phyloP scores from a whole-genome alignment of 1,284 basidiomycete genomes.

The Anthracocystis walkeri region DNA sequence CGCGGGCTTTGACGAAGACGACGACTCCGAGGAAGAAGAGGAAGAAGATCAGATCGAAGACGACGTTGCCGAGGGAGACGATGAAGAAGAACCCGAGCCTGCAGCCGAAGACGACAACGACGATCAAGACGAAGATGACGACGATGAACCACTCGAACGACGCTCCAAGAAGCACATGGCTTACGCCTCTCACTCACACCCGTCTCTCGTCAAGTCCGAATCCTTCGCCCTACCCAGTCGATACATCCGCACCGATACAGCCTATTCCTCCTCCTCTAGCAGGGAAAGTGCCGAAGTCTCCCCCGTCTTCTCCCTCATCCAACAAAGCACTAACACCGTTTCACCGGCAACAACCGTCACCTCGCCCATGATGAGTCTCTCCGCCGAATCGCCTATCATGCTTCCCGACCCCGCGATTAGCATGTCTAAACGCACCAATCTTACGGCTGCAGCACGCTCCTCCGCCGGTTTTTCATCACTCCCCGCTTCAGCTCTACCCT shows the following conservation, averaged over 20 bases:
- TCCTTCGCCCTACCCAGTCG: conserved; percentile 6
- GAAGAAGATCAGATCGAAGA: conserved; percentile 39
- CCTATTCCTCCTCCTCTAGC: conserved; percentile 31
- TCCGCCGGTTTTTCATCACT: conserved; percentile 13
- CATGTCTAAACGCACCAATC: conserved; percentile 14
- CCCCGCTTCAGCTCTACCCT: conserved; percentile 32
- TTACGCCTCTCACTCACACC: conserved; percentile 5
- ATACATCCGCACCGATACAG: conserved; percentile 18
- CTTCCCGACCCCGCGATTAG: conserved; percentile 32
- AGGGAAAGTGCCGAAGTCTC: conserved; percentile 29
- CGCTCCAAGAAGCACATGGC: conserved; percentile 36
- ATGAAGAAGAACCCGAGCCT: conserved; percentile 18
- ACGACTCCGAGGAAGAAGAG: conserved; percentile 30
- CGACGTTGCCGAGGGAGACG: conserved; percentile 24
- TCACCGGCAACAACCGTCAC: conserved; percentile 42
- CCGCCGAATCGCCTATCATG: conserved; percentile 55
- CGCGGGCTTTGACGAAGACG: conserved; percentile 17
- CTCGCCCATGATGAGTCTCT: conserved; percentile 58
- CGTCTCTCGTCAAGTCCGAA: conserved; percentile 2
- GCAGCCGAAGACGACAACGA: conserved; percentile 17
- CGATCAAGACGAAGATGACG: conserved; percentile 27
- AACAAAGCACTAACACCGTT: conserved; percentile 20
- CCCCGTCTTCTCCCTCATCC: conserved; percentile 30
- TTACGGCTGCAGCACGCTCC: conserved; percentile 3
- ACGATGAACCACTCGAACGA: conserved; percentile 42